Base-by-base conservation (phyloP, 148 eudicot species). In the Camellia lanceoleosa region DNA sequence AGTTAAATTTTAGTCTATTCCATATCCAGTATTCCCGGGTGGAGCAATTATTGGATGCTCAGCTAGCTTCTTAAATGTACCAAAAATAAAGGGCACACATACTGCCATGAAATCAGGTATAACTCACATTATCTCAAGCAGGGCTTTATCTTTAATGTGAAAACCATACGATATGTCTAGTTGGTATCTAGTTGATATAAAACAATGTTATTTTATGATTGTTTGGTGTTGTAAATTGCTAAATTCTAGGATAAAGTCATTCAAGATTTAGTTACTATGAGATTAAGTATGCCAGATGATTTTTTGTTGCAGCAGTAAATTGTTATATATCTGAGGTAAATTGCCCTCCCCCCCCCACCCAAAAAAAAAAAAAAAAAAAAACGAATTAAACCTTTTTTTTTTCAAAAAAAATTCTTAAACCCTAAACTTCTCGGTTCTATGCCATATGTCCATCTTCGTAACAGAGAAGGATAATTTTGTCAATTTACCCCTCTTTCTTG, bases 1-100 rank as follows among this genome's bases (percentile, higher is more conserved):
- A 83, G 86, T 88, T 89, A 82, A 88, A 85, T 95, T 96, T 88
- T 97, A 96, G 99, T 93, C 98, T 82, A 90, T 96, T 88, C 99
- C 99, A 75, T 96, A 96, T 86, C 99, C 99, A 84, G 93, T 96
- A 85, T 96, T 93, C 82, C 99, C 99, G 41, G 99, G 99, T 85
- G 99, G 99, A 73, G 99, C 99, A 82, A 82, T 96, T 73, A 81
- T 96, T 67, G 99, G 99, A 80, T 93, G 99, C 85, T 93, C 99
- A 51, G 99, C 99, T 88, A 98, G 99, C 84, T 93, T 93, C 87
- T 79, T 96, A 77, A 96, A 96, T 80, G 98, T 96, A 66, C 98
- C 98, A 62, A 96, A 96, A 82, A 96, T 96, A 75, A 96, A 96
- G 87, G 99, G 99, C 80, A 84, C 98, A 3, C 99, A 96, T 85